Conservation (phyloP, 345 rosid species). For the Aethionema arabicum region DNA sequence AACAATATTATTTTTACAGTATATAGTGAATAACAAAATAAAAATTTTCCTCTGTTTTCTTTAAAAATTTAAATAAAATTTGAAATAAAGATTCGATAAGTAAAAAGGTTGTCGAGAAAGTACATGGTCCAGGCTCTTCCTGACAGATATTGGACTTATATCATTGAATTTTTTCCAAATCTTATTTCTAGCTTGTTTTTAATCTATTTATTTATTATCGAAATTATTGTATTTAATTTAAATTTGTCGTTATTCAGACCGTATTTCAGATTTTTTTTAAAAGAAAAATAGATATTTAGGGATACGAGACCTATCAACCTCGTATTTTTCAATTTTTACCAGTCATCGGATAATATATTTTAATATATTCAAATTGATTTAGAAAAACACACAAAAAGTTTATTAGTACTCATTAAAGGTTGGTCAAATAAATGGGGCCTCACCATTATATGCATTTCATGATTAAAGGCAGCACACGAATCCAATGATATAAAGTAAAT, state of each 20-base stretch:
- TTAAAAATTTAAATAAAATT: no score
- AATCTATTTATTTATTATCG: not conserved
- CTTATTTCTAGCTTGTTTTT: constrained; percentile 17
- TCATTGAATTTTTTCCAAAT: constrained; percentile 13
- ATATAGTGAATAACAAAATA: no score
- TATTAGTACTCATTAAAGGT: no score
- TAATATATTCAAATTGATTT: constrained; percentile 3
- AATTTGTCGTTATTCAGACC: constrained; percentile 17
- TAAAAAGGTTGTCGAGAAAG: no score
- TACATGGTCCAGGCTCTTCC: constrained; percentile 3
- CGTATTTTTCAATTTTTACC: constrained; percentile 14
- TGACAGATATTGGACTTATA: constrained; percentile 16
- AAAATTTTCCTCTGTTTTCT: no score
- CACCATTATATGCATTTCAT: constrained; percentile 1
- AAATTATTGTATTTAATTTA: constrained; percentile 18
- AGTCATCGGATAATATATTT: constrained; percentile 25
- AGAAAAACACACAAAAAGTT: no score
- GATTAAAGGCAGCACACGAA: constrained; percentile 6
- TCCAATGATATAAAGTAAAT: not conserved
- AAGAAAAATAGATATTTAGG: constrained; percentile 2
- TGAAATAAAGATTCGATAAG: no score
- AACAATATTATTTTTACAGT: no score
- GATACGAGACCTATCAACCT: constrained; percentile 25
- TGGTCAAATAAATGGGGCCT: not conserved
- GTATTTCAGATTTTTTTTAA: constrained; percentile 2